Percentiles rank a stretch among this genome's conserved stretches.
Evolutionary conservation across 495 filamentous ascomycete species (phyloP).

Genomic region (Letharia columbiana): DNA sequence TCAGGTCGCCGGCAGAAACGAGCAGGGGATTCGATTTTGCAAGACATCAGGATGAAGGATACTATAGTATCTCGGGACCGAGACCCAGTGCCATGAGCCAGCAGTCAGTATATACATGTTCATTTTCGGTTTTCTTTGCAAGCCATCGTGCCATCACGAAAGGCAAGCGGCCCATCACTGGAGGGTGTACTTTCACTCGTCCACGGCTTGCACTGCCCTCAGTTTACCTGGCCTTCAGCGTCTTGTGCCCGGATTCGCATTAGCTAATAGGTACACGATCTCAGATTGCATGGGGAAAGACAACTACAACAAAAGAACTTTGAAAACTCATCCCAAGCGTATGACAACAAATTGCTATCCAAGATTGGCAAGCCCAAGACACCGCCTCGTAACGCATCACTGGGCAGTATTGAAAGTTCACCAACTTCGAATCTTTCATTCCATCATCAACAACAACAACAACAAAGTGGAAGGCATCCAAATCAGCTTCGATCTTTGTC

Average conservation of each 20-base stretch:
- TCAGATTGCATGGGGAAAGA: constrained; percentile 51
- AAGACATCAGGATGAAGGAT: constrained; percentile 41
- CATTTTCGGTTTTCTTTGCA: not conserved
- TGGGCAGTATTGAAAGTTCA: constrained; percentile 37
- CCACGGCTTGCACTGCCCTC: not conserved
- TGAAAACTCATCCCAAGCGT: constrained; percentile 57
- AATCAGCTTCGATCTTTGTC: constrained; percentile 23
- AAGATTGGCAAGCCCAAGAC: constrained; percentile 61
- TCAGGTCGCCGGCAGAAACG: constrained; percentile 28
- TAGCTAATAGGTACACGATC: constrained; percentile 17
- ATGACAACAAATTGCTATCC: constrained; percentile 71
- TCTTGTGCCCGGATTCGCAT: constrained; percentile 27
- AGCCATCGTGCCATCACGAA: constrained; percentile 1
- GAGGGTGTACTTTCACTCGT: not conserved
- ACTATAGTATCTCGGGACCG: constrained; percentile 39
- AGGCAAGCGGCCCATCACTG: constrained; percentile 9
- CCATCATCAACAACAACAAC: constrained; percentile 7
- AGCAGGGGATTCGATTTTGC: constrained; percentile 26
- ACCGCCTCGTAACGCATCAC: constrained; percentile 44
- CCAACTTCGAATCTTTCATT: constrained; percentile 37
- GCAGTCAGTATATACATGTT: constrained; percentile 28
- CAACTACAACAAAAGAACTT: constrained; percentile 49
- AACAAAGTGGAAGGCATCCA: constrained; percentile 15
- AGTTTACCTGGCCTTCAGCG: not conserved
- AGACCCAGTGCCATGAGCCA: constrained; percentile 36